Conservation (phyloP, 768 basidiomycete species). For the Boletus sp. region DNA sequence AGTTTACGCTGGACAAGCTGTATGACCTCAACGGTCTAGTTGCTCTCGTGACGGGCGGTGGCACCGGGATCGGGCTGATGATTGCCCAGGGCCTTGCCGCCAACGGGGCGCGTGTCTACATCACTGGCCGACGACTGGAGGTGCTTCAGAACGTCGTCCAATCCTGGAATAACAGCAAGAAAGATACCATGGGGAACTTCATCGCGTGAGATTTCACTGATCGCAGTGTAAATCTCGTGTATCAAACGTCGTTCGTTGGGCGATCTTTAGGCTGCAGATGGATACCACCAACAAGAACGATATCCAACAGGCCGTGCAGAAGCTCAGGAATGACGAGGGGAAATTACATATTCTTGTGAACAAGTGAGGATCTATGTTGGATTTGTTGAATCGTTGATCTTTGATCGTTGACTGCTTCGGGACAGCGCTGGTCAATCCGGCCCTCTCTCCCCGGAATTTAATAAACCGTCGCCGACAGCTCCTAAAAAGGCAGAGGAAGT, state of each 20-base stretch:
- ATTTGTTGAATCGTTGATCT: not conserved
- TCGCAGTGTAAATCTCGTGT: not conserved
- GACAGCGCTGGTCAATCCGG: constrained; percentile 74
- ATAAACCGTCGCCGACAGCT: constrained; percentile 53
- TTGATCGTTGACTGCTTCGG: not conserved
- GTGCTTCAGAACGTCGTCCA: constrained; percentile 59
- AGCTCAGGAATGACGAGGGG: constrained; percentile 44
- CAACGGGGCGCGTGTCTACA: constrained; percentile 80
- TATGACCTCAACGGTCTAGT: constrained; percentile 59
- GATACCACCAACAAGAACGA: constrained; percentile 71
- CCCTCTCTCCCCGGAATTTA: constrained; percentile 58
- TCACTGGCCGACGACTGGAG: constrained; percentile 66
- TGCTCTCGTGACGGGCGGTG: constrained; percentile 48
- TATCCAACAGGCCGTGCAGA: constrained; percentile 54
- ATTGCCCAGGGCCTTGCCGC: constrained; percentile 72
- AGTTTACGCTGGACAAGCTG: constrained; percentile 29
- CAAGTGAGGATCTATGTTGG: constrained; percentile 49
- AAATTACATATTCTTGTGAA: constrained; percentile 79
- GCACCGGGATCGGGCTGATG: constrained; percentile 59
- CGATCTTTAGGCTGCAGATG: constrained; percentile 52
- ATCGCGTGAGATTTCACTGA: constrained; percentile 50
- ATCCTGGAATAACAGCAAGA: constrained; percentile 42
- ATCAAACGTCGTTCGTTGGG: not conserved
- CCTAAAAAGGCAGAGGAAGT: constrained; percentile 62
- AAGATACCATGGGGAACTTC: constrained; percentile 44